Conservation (phyloP, 345 rosid genomes). For the Excoecaria agallocha region DNA sequence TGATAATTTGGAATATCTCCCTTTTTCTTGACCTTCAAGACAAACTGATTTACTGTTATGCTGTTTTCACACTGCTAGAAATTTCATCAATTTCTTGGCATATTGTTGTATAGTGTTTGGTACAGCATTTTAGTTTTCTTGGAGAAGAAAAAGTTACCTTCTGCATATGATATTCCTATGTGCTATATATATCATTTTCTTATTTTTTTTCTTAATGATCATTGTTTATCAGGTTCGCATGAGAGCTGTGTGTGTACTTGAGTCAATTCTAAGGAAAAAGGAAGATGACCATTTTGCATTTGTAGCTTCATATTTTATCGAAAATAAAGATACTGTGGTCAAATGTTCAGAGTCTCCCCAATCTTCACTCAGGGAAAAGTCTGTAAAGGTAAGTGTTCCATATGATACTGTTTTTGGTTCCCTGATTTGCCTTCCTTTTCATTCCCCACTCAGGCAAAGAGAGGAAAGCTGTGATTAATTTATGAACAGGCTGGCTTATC, state of each 20-base stretch:
- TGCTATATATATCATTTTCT: neutral
- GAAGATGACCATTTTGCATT: conserved; percentile 64
- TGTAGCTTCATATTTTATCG: conserved; percentile 66
- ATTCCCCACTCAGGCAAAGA: neutral
- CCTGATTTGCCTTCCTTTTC: neutral
- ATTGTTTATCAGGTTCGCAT: conserved; percentile 62
- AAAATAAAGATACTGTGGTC: conserved; percentile 60
- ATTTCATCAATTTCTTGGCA: conserved; percentile 3
- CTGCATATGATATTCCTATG: neutral
- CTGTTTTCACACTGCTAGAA: neutral
- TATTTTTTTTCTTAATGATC: neutral
- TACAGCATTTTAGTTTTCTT: no score
- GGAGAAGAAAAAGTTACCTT: no score
- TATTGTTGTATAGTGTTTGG: neutral
- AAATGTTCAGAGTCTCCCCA: conserved; percentile 87
- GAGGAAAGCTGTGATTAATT: no score
- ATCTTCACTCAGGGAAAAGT: conserved; percentile 82
- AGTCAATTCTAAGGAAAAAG: conserved; percentile 76
- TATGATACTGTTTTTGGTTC: neutral
- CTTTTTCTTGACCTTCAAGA: neutral
- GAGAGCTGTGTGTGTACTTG: conserved; percentile 93
- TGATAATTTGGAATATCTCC: conserved; percentile 3
- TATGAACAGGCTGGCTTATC: neutral
- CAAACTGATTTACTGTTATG: neutral
- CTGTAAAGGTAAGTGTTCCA: conserved; percentile 54